phyloP scores from a whole-genome alignment of 805 yeast genomes.

The Blastobotrys terrestris region DNA sequence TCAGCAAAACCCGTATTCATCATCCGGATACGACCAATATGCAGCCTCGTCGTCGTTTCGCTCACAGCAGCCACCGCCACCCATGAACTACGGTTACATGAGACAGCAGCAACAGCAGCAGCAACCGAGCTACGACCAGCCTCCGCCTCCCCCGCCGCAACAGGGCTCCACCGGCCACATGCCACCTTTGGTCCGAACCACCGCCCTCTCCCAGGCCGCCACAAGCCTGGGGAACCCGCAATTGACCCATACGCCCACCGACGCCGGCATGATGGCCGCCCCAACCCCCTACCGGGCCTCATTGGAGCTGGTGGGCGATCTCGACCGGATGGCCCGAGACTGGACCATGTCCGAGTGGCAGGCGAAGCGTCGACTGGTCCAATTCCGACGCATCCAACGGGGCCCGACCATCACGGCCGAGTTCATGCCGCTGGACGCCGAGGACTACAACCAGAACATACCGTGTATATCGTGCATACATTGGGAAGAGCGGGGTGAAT shows the following conservation, averaged over 20 bases:
- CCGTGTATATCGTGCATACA: slow-evolving; percentile 54
- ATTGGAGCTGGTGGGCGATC: slow-evolving; percentile 26
- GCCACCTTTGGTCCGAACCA: slow-evolving; percentile 23
- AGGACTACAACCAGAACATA: slow-evolving; percentile 35
- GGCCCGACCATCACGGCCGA: slow-evolving; percentile 33
- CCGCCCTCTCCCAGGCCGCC: slow-evolving; percentile 23
- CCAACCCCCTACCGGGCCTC: slow-evolving; percentile 21
- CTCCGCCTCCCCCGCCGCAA: slow-evolving; percentile 2
- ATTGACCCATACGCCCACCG: slow-evolving; percentile 1
- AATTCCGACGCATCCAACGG: slow-evolving; percentile 36
- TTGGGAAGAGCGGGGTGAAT: slow-evolving; percentile 45
- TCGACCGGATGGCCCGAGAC: slow-evolving; percentile 34
- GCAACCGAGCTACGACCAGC: slow-evolving; percentile 8
- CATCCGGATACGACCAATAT: not conserved
- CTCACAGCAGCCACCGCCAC: not conserved
- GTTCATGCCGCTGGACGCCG: slow-evolving; percentile 34
- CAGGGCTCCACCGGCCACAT: slow-evolving; percentile 5
- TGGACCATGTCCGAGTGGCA: slow-evolving; percentile 45
- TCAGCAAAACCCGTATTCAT: not conserved
- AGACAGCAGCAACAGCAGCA: slow-evolving; percentile 10
- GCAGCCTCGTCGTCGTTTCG: not conserved
- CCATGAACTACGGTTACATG: not conserved
- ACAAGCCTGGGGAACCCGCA: slow-evolving; percentile 13
- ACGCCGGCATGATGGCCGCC: slow-evolving; percentile 1
- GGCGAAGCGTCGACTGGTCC: slow-evolving; percentile 43